Evolutionary conservation across 2,329 filamentous ascomycete genomes (phyloP).

Genomic region (Pestalotiopsis sp.): DNA sequence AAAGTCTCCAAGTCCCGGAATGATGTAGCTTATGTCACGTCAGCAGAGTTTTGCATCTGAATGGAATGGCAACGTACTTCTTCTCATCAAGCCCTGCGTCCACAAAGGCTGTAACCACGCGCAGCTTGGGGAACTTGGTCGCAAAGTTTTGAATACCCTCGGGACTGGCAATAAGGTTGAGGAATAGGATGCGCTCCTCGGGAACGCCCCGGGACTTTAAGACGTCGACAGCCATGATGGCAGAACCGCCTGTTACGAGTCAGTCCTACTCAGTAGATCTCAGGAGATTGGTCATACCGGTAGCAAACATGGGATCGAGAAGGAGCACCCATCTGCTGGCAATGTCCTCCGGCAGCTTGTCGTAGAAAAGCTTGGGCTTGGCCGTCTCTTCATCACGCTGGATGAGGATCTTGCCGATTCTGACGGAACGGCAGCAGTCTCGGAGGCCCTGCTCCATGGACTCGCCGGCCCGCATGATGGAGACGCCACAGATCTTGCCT

Average conservation of each 20-base stretch:
- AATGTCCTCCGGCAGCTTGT: constrained; percentile 95
- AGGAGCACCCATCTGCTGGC: constrained; percentile 89
- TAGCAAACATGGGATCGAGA: constrained; percentile 98
- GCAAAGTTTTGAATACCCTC: constrained; percentile 90
- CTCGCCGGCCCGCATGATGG: constrained; percentile 97
- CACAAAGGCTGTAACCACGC: constrained; percentile 94
- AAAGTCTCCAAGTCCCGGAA: constrained; percentile 92
- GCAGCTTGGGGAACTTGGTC: constrained; percentile 82
- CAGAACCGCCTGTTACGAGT: constrained; percentile 73
- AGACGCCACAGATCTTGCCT: constrained; percentile 97
- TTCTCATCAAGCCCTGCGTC: constrained; percentile 96
- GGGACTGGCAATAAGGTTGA: constrained; percentile 97
- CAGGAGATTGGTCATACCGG: constrained; percentile 58
- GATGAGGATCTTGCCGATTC: constrained; percentile 98
- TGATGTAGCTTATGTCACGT: constrained; percentile 76
- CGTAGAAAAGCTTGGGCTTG: constrained; percentile 92
- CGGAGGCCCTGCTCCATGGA: constrained; percentile 97
- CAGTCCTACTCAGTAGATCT: not conserved
- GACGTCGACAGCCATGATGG: constrained; percentile 95
- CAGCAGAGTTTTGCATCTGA: constrained; percentile 31
- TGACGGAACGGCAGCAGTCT: constrained; percentile 95
- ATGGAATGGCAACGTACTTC: constrained; percentile 66
- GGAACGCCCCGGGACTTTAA: constrained; percentile 88
- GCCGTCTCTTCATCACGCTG: constrained; percentile 95
- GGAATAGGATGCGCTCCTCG: constrained; percentile 92